Evolutionary conservation across 2,329 filamentous ascomycete genomes (phyloP), one percentile per base, ranked within the genome.

Genomic region (Celoporthe dispersa): DNA sequence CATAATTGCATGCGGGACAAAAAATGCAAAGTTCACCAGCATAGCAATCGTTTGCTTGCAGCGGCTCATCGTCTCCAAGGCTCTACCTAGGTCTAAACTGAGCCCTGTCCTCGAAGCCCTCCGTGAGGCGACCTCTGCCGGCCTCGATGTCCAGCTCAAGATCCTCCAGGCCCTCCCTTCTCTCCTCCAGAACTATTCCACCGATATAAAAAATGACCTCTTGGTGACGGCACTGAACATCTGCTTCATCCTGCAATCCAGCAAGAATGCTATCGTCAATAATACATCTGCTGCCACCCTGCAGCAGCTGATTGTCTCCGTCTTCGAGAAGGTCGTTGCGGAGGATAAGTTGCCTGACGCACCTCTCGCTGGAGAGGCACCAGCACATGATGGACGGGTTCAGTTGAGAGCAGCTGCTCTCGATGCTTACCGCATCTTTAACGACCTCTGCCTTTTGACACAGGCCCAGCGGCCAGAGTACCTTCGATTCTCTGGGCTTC

Each of bases 241-340:
- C 78, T 98, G 96, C 81, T 96, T 96, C 71, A 91, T 93, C 65
- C 82, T 99, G 64, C 94, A 98, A 80, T 91, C 90, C 69, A 96
- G 92, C 80, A 98, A 98, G 81, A 97, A 94, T 82, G 90, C 91
- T 35, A 94, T 97, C 66, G 94, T 99, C 75, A 97, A 95, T 78
- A 97, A 97, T 75, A 98, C 97, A 1, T 96, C 96, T 12, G 94
- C 95, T 35, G 96, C 96, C n/a, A 98, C 96, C 2, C 84, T 99
- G 67, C 95, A 98, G 80, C 96, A 98, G 79, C 87, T 99, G 19
- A 91, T 98, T 9, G 93, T 96, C 41, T 92, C 93, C 0, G 92
- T 97, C 0, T 98, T 98, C 80, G 96, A 98, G 78, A 96, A 97
- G 79, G 94, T 98, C 1, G 88, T 90, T 0, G 83, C 84, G 7